Percentiles rank a stretch among this genome's conserved stretches.
Conservation (phyloP, 176 grass and related monocot genomes). For the Ampelocalamus luodianensis region DNA sequence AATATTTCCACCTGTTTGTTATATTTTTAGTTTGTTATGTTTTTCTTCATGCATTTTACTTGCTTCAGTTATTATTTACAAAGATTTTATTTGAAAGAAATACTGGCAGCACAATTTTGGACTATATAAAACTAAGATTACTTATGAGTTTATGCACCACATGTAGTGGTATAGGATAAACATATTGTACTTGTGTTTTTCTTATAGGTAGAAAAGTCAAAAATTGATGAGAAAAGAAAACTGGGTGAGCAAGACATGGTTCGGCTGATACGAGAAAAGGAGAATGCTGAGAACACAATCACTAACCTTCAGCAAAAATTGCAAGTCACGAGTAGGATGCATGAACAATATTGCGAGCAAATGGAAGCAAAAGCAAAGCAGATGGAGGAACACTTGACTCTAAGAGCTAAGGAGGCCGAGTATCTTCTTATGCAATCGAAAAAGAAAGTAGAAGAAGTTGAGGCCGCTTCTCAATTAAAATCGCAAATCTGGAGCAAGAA, state of each 20-base stretch:
- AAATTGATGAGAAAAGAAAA: conserved; percentile 80
- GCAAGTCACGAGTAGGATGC: conserved; percentile 69
- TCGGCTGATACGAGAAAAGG: conserved; percentile 67
- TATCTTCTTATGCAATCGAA: conserved; percentile 69
- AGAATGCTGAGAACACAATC: conserved; percentile 66
- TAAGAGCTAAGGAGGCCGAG: conserved; percentile 72
- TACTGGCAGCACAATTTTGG: conserved; percentile 7
- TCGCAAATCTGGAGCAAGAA: conserved; percentile 80
- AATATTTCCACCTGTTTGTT: neutral
- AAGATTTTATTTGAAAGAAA: neutral
- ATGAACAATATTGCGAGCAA: conserved; percentile 57
- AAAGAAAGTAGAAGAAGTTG: conserved; percentile 75
- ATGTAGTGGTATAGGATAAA: conserved; percentile 10
- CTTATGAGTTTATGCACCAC: conserved; percentile 24
- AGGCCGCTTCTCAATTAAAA: conserved; percentile 67
- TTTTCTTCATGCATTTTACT: conserved; percentile 26
- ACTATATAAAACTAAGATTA: conserved; percentile 15
- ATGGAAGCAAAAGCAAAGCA: conserved; percentile 65
- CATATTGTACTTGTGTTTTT: conserved; percentile 31
- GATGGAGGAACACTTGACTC: conserved; percentile 64
- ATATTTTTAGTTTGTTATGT: conserved; percentile 27
- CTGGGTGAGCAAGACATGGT: conserved; percentile 62
- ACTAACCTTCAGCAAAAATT: conserved; percentile 74
- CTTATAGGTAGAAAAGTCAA: conserved; percentile 81
- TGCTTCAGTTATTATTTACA: conserved; percentile 16